These are phyloP conservation scores for Eucalyptus grandis DNA, from an alignment of 345 rosid genomes.

Conservation along the genomic window DNA sequence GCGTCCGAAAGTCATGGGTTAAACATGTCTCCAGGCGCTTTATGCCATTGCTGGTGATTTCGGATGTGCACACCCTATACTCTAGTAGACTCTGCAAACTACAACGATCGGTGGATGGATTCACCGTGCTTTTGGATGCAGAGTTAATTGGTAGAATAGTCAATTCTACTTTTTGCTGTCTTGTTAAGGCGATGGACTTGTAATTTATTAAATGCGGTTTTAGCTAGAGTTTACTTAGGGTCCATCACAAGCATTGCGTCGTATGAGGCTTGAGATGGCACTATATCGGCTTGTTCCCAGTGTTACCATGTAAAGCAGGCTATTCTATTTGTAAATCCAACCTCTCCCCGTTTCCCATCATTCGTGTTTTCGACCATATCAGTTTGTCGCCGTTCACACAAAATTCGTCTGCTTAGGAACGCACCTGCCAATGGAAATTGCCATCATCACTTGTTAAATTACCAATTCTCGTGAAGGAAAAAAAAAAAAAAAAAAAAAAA, in stretches of 20 bases:
- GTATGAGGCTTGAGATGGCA: not conserved
- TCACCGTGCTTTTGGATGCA: not conserved
- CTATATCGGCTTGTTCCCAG: not conserved
- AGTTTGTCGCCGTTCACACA: not conserved
- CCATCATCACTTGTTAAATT: not conserved
- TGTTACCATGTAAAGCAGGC: not conserved
- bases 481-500: fast-evolving
- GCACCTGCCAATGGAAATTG: not conserved
- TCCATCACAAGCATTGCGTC: not conserved
- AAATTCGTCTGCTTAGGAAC: not conserved
- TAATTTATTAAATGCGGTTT: not conserved
- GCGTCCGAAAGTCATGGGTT: slow-evolving; percentile 81
- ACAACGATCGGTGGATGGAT: not conserved
- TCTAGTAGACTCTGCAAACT: not conserved
- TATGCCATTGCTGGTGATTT: not conserved
- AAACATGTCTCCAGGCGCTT: not conserved
- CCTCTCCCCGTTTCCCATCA: not conserved
- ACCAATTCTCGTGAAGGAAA: not conserved
- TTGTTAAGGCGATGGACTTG: not conserved
- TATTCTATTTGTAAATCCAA: not conserved
- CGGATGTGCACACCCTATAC: not conserved
- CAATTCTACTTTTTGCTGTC: not conserved
- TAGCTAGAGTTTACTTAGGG: not conserved
- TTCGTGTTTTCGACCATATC: not conserved
- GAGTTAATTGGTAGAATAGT: not conserved